Conservation (phyloP, 495 filamentous ascomycete species). For the Ramalina intermedia region DNA sequence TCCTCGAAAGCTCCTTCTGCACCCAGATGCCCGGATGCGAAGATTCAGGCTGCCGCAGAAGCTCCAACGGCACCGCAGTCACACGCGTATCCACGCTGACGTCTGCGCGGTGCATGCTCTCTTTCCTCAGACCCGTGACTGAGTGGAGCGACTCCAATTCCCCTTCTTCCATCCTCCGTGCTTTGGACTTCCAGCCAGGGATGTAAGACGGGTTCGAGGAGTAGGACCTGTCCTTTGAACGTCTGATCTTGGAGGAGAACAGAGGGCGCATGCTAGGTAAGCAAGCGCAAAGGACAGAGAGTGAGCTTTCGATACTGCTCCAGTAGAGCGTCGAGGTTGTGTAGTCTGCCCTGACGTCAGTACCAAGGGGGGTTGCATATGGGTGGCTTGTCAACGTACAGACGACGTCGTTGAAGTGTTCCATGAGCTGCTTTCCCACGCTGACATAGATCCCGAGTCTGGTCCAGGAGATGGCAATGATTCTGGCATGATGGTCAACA, state of each 20-base stretch:
- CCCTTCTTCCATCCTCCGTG: not conserved
- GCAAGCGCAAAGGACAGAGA: conserved; percentile 1
- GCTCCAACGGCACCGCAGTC: not conserved
- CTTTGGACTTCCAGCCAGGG: not conserved
- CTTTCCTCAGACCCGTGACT: not conserved
- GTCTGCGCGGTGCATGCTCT: not conserved
- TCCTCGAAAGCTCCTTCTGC: not conserved
- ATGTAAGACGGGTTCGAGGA: not conserved
- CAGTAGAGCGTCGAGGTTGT: not conserved
- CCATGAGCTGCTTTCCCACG: not conserved
- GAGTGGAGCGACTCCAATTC: not conserved
- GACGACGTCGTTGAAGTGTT: not conserved
- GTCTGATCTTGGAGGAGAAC: not conserved
- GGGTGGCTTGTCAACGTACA: not conserved
- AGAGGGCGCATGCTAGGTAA: not conserved
- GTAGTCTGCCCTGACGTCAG: not conserved
- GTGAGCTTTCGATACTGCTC: not conserved
- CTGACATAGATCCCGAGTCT: not conserved
- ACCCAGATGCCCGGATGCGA: not conserved
- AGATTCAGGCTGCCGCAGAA: not conserved
- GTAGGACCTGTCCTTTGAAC: not conserved
- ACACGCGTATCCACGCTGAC: not conserved
- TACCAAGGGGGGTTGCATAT: not conserved
- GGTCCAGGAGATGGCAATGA: conserved; percentile 1
- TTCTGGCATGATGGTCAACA: not conserved